Evolutionary conservation across 352 stramenopile species (phyloP).

Genomic region (Phytophthora pisi): DNA sequence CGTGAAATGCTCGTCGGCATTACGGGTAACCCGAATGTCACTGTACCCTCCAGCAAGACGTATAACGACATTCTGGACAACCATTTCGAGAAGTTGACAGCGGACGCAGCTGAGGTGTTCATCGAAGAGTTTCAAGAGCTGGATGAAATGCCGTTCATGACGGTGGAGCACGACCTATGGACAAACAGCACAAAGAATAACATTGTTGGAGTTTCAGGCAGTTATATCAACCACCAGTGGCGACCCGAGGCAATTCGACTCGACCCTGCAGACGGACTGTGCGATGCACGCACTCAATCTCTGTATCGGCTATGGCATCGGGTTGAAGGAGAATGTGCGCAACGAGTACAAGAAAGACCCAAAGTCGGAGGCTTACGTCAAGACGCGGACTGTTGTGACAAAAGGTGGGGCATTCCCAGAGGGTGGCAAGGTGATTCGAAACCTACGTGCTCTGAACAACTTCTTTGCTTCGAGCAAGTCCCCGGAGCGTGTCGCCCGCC

Average conservation of each 20-base stretch:
- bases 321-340: constrained; percentile 1
- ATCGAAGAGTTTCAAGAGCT: constrained; percentile 1
- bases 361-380: neutral
- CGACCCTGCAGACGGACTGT: constrained; percentile 6
- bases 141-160: constrained; percentile 5
- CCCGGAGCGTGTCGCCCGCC: neutral
- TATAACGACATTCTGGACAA: constrained; percentile 11
- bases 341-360: neutral
- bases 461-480: neutral
- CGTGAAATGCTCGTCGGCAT: neutral
- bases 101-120: neutral
- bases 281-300: constrained; percentile 5
- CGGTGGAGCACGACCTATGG: constrained; percentile 8
- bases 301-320: constrained; percentile 8
- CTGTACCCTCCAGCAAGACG: constrained; percentile 3
- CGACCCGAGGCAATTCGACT: constrained; percentile 4
- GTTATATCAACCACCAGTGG: constrained; percentile 1
- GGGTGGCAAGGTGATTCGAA: constrained; percentile 9
- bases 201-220: constrained; percentile 9
- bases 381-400: constrained; percentile 8
- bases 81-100: neutral
- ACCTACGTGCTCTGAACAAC: constrained; percentile 1
- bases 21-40: neutral
- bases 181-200: constrained; percentile 8
- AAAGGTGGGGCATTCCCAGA: constrained; percentile 7